A percentile compares a stretch with the other conserved stretches of the same genome.
Conservation (phyloP, 306 rosid species). For the Fagus crenata region DNA sequence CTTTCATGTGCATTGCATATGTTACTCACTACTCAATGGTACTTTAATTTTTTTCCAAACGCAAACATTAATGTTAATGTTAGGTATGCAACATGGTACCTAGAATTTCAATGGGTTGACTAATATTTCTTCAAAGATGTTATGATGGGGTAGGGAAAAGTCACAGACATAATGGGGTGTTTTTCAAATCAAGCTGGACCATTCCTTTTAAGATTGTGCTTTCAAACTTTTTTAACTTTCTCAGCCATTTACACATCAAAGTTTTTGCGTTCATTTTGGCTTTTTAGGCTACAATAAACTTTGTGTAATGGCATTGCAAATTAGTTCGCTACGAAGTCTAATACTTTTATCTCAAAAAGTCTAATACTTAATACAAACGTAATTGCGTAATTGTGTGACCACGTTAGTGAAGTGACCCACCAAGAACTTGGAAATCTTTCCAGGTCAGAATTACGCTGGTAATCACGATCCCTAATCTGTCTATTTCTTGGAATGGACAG, state of each 20-base stretch:
- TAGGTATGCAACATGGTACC: neutral
- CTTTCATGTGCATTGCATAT: no score
- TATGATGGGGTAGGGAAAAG: neutral
- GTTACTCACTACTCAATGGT: no score
- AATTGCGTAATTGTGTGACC: neutral
- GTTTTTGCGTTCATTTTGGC: neutral
- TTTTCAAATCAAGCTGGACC: neutral
- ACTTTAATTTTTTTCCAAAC: neutral
- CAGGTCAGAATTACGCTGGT: slow-evolving; percentile 24
- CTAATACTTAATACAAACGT: slow-evolving; percentile 2
- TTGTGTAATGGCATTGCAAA: slow-evolving; percentile 21
- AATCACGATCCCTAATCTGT: neutral
- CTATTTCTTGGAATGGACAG: slow-evolving; percentile 27
- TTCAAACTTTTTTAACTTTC: neutral
- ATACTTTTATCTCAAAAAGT: slow-evolving; percentile 14
- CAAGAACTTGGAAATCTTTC: neutral
- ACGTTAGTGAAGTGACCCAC: slow-evolving; percentile 16
- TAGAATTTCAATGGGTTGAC: slow-evolving; percentile 8
- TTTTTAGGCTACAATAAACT: neutral
- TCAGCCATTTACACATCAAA: neutral
- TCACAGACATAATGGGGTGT: neutral
- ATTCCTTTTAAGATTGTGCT: neutral
- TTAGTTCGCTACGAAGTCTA: slow-evolving; percentile 12
- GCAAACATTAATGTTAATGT: neutral
- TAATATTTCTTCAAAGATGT: neutral